A percentile compares a stretch with the other conserved stretches of the same genome.
These are phyloP conservation scores for Coleophoma eucalyptorum DNA, from an alignment of 2,329 filamentous ascomycete genomes.

Conservation along the genomic window DNA sequence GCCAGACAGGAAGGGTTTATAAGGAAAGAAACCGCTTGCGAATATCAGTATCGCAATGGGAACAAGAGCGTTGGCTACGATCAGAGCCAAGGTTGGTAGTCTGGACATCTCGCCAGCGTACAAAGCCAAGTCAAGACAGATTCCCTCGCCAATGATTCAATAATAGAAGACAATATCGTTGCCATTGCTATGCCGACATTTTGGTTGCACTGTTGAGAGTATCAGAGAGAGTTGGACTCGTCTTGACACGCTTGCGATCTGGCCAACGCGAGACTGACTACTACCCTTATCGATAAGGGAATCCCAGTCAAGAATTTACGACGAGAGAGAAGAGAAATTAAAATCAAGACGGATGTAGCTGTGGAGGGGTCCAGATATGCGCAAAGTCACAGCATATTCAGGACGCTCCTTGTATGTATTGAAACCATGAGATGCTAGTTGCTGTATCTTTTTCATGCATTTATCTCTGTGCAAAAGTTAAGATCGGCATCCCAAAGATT, in stretches of 20 bases:
- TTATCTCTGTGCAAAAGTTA: too few species aligned
- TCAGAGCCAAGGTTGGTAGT: conserved; percentile 36
- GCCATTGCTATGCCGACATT: conserved; percentile 13
- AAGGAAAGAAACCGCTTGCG: conserved; percentile 92
- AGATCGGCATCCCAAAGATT: too few species aligned
- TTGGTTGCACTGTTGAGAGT: neutral
- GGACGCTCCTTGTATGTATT: too few species aligned
- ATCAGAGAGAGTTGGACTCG: neutral
- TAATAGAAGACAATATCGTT: neutral
- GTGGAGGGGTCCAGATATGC: too few species aligned
- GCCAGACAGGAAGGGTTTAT: conserved; percentile 89
- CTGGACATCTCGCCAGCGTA: conserved; percentile 16
- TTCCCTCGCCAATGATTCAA: neutral
- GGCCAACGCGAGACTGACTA: neutral
- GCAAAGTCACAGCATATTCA: too few species aligned
- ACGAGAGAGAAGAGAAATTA: too few species aligned
- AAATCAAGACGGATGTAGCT: too few species aligned
- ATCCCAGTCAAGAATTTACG: too few species aligned
- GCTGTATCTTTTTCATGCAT: too few species aligned
- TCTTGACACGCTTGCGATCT: neutral
- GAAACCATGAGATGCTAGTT: too few species aligned
- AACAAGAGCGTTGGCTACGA: conserved; percentile 72
- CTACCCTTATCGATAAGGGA: too few species aligned
- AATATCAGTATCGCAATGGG: conserved; percentile 73
- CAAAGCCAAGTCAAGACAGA: neutral